These are phyloP conservation scores for Epipyxis sp. DNA, from an alignment of 108 stramenopile species.

Conservation along the genomic window DNA sequence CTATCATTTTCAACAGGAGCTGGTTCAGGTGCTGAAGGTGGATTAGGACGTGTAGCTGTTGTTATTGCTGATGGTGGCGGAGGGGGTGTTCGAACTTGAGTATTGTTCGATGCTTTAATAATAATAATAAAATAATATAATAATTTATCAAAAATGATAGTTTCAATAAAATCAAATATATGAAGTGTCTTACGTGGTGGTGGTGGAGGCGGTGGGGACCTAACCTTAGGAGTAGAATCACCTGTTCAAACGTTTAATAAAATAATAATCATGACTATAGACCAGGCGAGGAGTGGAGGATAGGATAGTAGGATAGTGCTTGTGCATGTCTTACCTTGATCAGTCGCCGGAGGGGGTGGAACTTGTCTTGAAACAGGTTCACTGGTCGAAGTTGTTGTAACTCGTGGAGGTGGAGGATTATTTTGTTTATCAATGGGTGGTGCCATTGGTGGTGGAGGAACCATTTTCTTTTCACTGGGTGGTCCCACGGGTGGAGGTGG, in stretches of 20 bases:
- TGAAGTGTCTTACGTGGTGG: conserved; percentile 22
- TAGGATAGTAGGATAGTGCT: too few species aligned
- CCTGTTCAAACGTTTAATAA: neutral
- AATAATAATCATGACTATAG: too few species aligned
- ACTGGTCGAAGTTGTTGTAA: too few species aligned
- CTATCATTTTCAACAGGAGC: neutral
- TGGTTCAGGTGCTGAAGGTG: neutral
- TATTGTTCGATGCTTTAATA: too few species aligned
- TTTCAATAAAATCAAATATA: too few species aligned
- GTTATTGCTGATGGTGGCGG: conserved; percentile 7
- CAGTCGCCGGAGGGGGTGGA: too few species aligned
- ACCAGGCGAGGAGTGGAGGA: too few species aligned
- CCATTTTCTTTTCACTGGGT: neutral
- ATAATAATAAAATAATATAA: too few species aligned
- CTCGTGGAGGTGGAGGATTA: neutral
- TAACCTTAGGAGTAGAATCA: neutral
- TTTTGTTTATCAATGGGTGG: neutral
- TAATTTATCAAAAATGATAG: too few species aligned
- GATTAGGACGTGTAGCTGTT: neutral
- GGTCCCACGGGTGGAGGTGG: conserved; percentile 9
- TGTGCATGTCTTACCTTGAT: too few species aligned
- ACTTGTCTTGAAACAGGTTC: too few species aligned
- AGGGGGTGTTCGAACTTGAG: conserved; percentile 8
- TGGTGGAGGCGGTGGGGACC: neutral
- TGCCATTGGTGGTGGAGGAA: neutral